phyloP scores from a whole-genome alignment of 169 alveolate genomes.

The Cryptosporidium meleagridis region DNA sequence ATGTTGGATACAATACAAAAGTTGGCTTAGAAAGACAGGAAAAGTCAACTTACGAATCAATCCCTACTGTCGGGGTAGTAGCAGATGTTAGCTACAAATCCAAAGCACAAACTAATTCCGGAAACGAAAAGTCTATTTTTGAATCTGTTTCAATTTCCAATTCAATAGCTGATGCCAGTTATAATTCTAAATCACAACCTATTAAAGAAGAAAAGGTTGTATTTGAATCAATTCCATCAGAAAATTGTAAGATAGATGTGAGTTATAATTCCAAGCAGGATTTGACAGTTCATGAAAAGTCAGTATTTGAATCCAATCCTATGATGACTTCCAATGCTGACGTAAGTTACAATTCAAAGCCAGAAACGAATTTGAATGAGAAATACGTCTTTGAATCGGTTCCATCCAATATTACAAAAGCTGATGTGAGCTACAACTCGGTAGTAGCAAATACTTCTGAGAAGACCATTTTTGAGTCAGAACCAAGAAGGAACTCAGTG shows the following conservation, averaged over 20 bases:
- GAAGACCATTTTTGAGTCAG: constrained; percentile 13
- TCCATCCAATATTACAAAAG: not conserved
- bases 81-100: constrained; percentile 34
- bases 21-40: not conserved
- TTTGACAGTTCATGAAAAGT: not conserved
- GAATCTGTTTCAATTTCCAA: constrained; percentile 11
- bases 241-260: constrained; percentile 2
- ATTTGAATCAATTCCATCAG: constrained; percentile 24
- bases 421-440: too few species aligned
- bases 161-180: constrained; percentile 37
- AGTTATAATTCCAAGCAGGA: constrained; percentile 12
- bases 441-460: not conserved
- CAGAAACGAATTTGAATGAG: not conserved
- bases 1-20: constrained; percentile 14
- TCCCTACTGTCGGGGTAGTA: not conserved
- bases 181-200: constrained; percentile 4
- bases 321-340: constrained; percentile 3
- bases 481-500: not conserved
- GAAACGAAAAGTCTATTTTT: constrained; percentile 6
- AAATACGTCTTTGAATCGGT: not conserved
- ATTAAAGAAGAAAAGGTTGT: constrained; percentile 9
- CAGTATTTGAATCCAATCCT: constrained; percentile 17
- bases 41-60: constrained; percentile 41
- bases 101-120: not conserved
- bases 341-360: not conserved